Evolutionary conservation across 108 stramenopile genomes (phyloP).

Genomic region (Skeletonema marinoi): DNA sequence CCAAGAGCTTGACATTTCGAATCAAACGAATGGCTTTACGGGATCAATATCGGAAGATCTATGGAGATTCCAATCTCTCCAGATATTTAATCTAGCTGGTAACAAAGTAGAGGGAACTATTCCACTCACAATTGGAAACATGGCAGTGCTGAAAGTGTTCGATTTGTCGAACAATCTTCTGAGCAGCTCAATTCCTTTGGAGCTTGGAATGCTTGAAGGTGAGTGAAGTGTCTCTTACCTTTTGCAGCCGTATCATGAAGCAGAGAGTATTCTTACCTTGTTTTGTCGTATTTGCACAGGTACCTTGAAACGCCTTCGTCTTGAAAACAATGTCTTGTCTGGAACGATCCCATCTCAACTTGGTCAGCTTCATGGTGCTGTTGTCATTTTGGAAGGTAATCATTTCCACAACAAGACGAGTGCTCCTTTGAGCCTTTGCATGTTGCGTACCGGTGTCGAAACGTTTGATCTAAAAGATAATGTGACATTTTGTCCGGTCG

Average conservation of each 20-base stretch:
- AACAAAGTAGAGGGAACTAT: too few species aligned
- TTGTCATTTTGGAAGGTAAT: background rate
- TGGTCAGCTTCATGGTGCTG: background rate
- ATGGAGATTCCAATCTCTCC: background rate
- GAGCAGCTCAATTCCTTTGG: background rate
- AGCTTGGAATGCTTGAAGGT: background rate
- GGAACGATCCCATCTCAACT: background rate
- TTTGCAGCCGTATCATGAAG: too few species aligned
- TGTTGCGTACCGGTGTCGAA: background rate
- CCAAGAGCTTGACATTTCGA: background rate
- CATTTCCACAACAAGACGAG: background rate
- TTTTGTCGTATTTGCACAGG: background rate
- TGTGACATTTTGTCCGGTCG: background rate
- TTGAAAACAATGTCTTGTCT: background rate
- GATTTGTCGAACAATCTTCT: background rate
- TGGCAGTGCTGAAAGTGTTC: too few species aligned
- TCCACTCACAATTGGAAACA: too few species aligned
- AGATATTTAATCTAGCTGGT: too few species aligned
- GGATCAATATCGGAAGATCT: slow-evolving; percentile 8
- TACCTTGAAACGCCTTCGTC: background rate
- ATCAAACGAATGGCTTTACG: slow-evolving; percentile 15
- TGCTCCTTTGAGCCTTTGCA: background rate
- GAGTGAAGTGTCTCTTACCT: too few species aligned
- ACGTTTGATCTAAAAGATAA: background rate
- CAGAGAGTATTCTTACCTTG: background rate